phyloP scores from a whole-genome alignment of 2,329 filamentous ascomycete genomes.

The Fusarium sp. region DNA sequence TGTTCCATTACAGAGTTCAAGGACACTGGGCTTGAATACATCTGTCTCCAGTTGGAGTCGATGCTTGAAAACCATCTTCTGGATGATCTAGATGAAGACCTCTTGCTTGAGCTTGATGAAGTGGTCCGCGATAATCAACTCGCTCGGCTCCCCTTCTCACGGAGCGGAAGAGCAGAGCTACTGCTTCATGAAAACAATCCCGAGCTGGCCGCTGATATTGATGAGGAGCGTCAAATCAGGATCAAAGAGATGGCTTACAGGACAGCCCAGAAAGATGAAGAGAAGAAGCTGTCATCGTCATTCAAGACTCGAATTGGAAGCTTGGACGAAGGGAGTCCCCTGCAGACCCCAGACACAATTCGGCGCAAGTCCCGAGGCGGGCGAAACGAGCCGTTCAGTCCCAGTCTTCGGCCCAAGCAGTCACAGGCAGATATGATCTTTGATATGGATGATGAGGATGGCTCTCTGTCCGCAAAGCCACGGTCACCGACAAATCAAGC shows the following conservation, averaged over 20 bases:
- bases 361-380: slow-evolving; percentile 59
- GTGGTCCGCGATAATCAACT: slow-evolving; percentile 86
- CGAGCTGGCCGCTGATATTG: slow-evolving; percentile 71
- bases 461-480: slow-evolving; percentile 46
- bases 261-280: slow-evolving; percentile 70
- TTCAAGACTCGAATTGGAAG: slow-evolving; percentile 70
- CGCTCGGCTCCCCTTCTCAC: slow-evolving; percentile 78
- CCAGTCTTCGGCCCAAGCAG: slow-evolving; percentile 73
- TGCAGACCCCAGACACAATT: slow-evolving; percentile 56
- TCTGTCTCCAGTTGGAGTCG: slow-evolving; percentile 89
- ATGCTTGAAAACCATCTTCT: slow-evolving; percentile 92
- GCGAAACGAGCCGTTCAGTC: slow-evolving; percentile 70
- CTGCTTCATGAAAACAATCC: slow-evolving; percentile 74
- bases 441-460: slow-evolving; percentile 86
- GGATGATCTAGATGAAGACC: slow-evolving; percentile 84
- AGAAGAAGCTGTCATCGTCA: slow-evolving; percentile 70
- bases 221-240: slow-evolving; percentile 75
- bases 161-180: slow-evolving; percentile 77
- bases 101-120: slow-evolving; percentile 83
- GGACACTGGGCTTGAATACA: slow-evolving; percentile 86
- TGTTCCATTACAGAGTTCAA: slow-evolving; percentile 89
- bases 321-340: slow-evolving; percentile 68
- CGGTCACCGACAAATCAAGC: slow-evolving; percentile 38
- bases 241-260: slow-evolving; percentile 82
- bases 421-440: slow-evolving; percentile 87